Base-by-base conservation (phyloP, 148 eudicot species). In the Nepenthes mirabilis region DNA sequence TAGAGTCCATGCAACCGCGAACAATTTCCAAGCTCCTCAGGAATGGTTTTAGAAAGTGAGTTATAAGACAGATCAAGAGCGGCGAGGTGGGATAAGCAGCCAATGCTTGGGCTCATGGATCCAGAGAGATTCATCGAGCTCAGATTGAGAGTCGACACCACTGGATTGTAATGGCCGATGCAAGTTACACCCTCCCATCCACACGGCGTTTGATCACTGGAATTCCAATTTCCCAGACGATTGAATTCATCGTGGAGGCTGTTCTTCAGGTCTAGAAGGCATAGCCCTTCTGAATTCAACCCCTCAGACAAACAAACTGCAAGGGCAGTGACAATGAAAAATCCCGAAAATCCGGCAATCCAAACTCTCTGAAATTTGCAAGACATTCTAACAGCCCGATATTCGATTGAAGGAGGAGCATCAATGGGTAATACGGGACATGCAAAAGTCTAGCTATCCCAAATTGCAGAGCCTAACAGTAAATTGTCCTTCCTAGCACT, bases 131-230 rank as follows among this genome's bases (percentile, higher is more conserved):
- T 79, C 85, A 73, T 68, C 11, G 68, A 74, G 9, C 59, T 63
- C 59, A 93, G 71, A 76, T 86, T 78, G 45, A 93, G 79, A 55
- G 85, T 79, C 54, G n/a, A 47, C 36, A 93, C 99, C 12, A 75
- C 69, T 6, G 65, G 79, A 56, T 36, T 34, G 45, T 57, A 48
- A 69, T 55, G 61, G 34, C 34, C 55, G 11, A 84, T 70, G 75
- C 99, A 93, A 61, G 52, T 73, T 64, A 88, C 99, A 70, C 96
- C 99, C 6, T 11, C 60, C 99, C 99, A 93, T 59, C 58, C 54
- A 72, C 99, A 93, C 5, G 99, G 99, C 47, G 96, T 86, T 55
- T 69, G 52, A 65, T 86, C 91, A 61, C 47, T 59, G 43, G 76
- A 59, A 62, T 79, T 71, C 96, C 99, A 93, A 55, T 72, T 80